phyloP scores from a whole-genome alignment of 495 filamentous ascomycete genomes.

The Haplographium delicatum region DNA sequence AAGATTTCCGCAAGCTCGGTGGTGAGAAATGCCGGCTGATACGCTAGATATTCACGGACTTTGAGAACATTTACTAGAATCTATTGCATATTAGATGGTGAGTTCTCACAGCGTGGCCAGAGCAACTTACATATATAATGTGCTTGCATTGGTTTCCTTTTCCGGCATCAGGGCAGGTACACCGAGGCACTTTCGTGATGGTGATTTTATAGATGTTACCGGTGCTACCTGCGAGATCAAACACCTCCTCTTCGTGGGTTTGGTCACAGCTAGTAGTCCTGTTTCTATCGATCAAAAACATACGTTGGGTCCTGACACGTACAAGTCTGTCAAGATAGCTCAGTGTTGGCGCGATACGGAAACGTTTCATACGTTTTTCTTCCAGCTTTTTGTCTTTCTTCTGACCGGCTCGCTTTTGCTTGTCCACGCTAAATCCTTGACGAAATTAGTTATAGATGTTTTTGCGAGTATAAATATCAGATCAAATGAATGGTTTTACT shows the following conservation, averaged over 20 bases:
- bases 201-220: conserved; percentile 66
- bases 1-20: conserved; percentile 62
- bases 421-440: neutral
- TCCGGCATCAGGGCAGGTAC: conserved; percentile 59
- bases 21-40: conserved; percentile 68
- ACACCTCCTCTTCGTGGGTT: conserved; percentile 35
- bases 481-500: too few relatives aligned
- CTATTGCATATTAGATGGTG: conserved; percentile 20
- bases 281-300: conserved; percentile 24
- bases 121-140: conserved; percentile 22
- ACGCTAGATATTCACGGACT: conserved; percentile 44
- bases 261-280: conserved; percentile 10
- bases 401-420: conserved; percentile 1
- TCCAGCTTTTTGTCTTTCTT: conserved; percentile 10
- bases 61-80: conserved; percentile 57
- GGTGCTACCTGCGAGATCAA: conserved; percentile 68
- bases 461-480: too few relatives aligned
- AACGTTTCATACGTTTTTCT: conserved; percentile 20
- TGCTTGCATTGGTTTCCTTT: conserved; percentile 71
- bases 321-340: conserved; percentile 18
- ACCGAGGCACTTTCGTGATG: conserved; percentile 50
- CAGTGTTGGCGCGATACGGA: conserved; percentile 7
- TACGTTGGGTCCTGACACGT: conserved; percentile 21
- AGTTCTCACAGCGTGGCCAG: neutral
- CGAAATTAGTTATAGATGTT: neutral